phyloP scores from a whole-genome alignment of 768 basidiomycete genomes.

The Hygrocybe coccinea region DNA sequence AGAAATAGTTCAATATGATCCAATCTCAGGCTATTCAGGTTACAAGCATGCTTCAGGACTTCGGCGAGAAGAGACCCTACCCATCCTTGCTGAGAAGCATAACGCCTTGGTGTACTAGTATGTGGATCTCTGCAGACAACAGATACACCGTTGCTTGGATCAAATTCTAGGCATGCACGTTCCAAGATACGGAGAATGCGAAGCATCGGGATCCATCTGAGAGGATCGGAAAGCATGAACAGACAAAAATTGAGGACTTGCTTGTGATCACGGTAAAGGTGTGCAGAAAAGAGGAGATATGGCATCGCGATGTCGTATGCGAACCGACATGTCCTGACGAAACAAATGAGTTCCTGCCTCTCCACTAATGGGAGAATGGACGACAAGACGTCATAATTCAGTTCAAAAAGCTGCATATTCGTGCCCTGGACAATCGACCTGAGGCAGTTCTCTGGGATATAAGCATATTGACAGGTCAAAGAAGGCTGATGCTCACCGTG shows the following conservation, averaged over 20 bases:
- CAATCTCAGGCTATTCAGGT: background rate
- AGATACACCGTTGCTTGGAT: background rate
- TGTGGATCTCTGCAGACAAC: background rate
- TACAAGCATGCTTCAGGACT: background rate
- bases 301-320: background rate
- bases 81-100: constrained; percentile 13
- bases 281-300: background rate
- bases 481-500: background rate
- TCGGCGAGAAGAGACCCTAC: constrained; percentile 19
- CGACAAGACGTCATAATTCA: background rate
- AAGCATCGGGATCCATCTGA: constrained; percentile 3
- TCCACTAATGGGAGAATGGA: background rate
- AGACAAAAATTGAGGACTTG: background rate
- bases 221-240: background rate
- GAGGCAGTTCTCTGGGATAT: background rate
- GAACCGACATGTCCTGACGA: background rate
- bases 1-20: background rate
- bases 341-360: background rate
- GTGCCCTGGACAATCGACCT: background rate
- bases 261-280: background rate
- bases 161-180: background rate
- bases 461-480: background rate
- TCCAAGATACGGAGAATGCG: background rate
- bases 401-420: background rate
- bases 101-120: background rate